Evolutionary conservation across 2,329 filamentous ascomycete genomes (phyloP).

Genomic region (Neonectria neomacrospora): DNA sequence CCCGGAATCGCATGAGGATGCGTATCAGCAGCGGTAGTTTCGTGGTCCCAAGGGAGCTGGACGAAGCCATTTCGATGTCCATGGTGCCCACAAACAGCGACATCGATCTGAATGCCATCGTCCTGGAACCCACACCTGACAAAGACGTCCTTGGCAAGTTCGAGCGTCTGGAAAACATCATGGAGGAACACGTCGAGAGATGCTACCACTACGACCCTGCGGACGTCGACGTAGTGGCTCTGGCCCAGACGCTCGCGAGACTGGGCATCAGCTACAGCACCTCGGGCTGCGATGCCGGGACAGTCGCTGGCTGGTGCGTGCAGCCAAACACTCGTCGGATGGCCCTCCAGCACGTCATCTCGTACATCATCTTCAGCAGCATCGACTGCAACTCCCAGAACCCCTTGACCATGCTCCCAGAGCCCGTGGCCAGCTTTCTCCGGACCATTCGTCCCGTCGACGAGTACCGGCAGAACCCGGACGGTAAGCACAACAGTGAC

Average conservation of each 20-base stretch:
- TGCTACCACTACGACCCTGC: slow-evolving; percentile 50
- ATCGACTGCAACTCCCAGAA: slow-evolving; percentile 45
- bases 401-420: slow-evolving; percentile 52
- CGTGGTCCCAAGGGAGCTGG: too few species aligned
- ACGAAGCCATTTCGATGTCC: too few species aligned
- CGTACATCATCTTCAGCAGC: slow-evolving; percentile 50
- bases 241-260: slow-evolving; percentile 40
- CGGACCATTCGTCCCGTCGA: slow-evolving; percentile 45
- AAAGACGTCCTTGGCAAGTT: slow-evolving; percentile 50
- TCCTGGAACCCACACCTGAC: slow-evolving; percentile 52
- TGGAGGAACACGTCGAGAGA: slow-evolving; percentile 54
- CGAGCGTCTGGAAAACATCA: slow-evolving; percentile 48
- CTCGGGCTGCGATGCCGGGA: slow-evolving; percentile 20
- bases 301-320: slow-evolving; percentile 46
- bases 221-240: slow-evolving; percentile 23
- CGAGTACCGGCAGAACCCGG: slow-evolving; percentile 32
- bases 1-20: too few species aligned
- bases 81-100: background rate
- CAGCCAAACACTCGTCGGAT: slow-evolving; percentile 46
- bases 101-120: slow-evolving; percentile 48
- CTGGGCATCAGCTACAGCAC: slow-evolving; percentile 42
- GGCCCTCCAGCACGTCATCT: slow-evolving; percentile 54
- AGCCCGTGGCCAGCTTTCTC: slow-evolving; percentile 46
- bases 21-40: too few species aligned
- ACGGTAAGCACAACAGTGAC: slow-evolving; percentile 44